Evolutionary conservation across 768 basidiomycete species (phyloP).

Genomic region (Mycena capillaripes): DNA sequence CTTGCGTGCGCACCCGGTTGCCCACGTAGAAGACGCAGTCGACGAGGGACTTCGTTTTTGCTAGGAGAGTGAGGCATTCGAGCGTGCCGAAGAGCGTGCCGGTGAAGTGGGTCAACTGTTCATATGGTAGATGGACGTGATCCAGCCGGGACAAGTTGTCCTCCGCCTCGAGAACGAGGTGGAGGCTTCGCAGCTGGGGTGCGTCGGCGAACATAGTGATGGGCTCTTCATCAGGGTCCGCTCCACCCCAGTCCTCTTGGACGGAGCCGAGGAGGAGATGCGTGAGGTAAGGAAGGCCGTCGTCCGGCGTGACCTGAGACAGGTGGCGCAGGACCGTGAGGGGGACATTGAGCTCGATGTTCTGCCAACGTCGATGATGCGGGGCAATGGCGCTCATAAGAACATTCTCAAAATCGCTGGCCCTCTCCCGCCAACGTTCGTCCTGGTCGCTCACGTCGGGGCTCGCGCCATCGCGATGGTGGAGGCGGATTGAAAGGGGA

Average conservation of each 20-base stretch:
- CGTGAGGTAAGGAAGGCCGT: conserved; percentile 1
- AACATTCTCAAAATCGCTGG: background rate
- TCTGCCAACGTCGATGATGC: conserved; percentile 11
- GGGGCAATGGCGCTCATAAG: background rate
- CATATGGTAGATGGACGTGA: conserved; percentile 6
- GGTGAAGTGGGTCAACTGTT: conserved; percentile 18
- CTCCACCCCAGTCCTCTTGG: conserved; percentile 1
- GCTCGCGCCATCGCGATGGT: background rate
- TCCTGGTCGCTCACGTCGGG: background rate
- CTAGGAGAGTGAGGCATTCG: conserved; percentile 13
- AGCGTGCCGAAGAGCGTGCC: conserved; percentile 5
- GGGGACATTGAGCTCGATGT: conserved; percentile 3
- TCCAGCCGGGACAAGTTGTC: background rate
- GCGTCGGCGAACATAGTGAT: conserved; percentile 9
- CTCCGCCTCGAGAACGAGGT: conserved; percentile 6
- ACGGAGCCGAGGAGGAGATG: conserved; percentile 9
- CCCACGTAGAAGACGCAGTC: conserved; percentile 18
- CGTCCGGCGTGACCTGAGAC: background rate
- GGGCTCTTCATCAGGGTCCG: background rate
- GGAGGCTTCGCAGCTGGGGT: conserved; percentile 18
- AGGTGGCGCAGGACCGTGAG: background rate
- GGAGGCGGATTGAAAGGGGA: conserved; percentile 14
- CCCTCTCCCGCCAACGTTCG: conserved; percentile 1
- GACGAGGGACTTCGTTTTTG: conserved; percentile 5
- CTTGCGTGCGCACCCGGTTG: background rate